phyloP scores from a whole-genome alignment of 192 early-diverging fungal genomes.

The Chytriomyces confervae region DNA sequence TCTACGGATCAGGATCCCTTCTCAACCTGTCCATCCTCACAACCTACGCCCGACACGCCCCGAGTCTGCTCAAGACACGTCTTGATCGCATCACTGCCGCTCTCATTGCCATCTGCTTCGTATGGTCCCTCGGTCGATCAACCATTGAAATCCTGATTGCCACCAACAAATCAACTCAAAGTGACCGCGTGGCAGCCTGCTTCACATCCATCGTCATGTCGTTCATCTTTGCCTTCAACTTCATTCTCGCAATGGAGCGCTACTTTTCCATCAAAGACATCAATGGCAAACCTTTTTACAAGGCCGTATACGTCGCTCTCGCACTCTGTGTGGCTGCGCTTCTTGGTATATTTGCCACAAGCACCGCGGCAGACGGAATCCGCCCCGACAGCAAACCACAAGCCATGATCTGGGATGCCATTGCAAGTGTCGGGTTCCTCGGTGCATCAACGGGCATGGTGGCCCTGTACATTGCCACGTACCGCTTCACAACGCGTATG shows the following conservation, averaged over 20 bases:
- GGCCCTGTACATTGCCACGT: slow-evolving; percentile 24
- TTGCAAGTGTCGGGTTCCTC: background rate
- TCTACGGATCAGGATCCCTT: background rate
- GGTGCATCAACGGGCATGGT: background rate
- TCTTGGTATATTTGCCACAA: slow-evolving; percentile 7
- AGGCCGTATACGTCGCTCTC: background rate
- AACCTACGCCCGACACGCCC: background rate
- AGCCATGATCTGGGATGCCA: background rate
- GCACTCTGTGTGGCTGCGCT: background rate
- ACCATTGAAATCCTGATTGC: background rate
- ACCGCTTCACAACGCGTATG: slow-evolving; percentile 19
- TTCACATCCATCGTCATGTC: slow-evolving; percentile 4
- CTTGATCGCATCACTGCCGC: slow-evolving; percentile 13
- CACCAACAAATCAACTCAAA: too few species aligned
- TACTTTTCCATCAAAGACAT: slow-evolving; percentile 16
- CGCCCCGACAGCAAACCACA: slow-evolving; percentile 20
- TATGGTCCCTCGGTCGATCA: slow-evolving; percentile 12
- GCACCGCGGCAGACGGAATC: background rate
- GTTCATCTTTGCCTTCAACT: slow-evolving; percentile 12
- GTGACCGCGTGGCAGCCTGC: background rate
- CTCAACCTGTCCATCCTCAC: slow-evolving; percentile 2
- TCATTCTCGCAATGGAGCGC: slow-evolving; percentile 26
- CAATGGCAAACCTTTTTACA: background rate
- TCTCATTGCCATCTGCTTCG: slow-evolving; percentile 17
- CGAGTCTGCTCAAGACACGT: background rate